Evolutionary conservation across 495 filamentous ascomycete species (phyloP), one percentile per base, ranked within the genome.

Genomic region (Xylaria flabelliformis): DNA sequence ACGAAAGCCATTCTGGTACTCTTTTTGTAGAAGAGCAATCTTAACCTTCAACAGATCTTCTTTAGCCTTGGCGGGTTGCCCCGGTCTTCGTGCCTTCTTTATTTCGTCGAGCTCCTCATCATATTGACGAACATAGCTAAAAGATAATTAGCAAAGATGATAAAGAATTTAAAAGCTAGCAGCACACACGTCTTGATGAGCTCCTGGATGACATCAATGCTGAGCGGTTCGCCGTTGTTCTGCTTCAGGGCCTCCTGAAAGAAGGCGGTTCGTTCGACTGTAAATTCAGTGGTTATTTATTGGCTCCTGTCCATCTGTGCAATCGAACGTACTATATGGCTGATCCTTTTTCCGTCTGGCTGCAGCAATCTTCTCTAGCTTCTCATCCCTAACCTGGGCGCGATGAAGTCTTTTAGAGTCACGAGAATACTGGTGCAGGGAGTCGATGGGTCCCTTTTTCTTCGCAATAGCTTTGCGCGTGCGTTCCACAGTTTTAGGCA

Each of bases 1-100:
- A 90, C 89, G 93, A 76, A 97, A 97, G 0, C 96, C 96, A 36
- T 90, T 92, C 59, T 89, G 86, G 73, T 93, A 92, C 82, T 99
- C 96, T 77, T 91, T 91, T 74, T 91, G 83, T 74, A 98, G 93
- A 24, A 82, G 82, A 24, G 86, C 85, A 59, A 92, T 90, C 59
- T 89, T 88, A 75, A 94, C 90, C 73, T 86, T 88, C 32, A 98
- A 82, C 5, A 92, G 81, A 78, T 94, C 93, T 76, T 97, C 94
- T 66, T 89, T 88, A 39, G 90, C 87, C 75, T 88, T 92, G 5
- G 94, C 83, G 29, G 97, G 94, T 39, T 96, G 89, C 19, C 97
- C 95, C 50, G 93, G 87, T 29, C 97, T 88, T 15, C 94, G 90
- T 59, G 92, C 87, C 73, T 89, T 90, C 79, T 94, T 91, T 67